These are phyloP conservation scores for Tulasnella sp. DNA, from an alignment of 768 basidiomycete genomes.

Conservation along the genomic window DNA sequence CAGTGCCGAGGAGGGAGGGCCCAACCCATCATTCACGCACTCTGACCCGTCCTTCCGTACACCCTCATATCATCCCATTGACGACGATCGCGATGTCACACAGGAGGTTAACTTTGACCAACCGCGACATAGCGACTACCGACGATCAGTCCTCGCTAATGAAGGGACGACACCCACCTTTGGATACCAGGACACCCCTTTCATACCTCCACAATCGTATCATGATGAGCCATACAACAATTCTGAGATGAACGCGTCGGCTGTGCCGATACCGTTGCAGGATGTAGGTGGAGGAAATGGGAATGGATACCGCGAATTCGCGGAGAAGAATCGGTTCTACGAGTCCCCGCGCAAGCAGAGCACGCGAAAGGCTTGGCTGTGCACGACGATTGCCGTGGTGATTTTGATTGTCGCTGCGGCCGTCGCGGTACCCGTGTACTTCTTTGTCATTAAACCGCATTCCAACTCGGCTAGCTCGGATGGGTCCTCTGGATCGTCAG, in stretches of 20 bases:
- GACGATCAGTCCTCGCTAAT: background rate
- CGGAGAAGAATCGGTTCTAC: conserved; percentile 12
- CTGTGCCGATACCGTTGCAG: background rate
- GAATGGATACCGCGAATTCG: conserved; percentile 4
- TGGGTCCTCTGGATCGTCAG: background rate
- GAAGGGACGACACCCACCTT: background rate
- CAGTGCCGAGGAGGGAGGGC: background rate
- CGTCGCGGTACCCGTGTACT: conserved; percentile 21
- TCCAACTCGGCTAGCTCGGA: background rate
- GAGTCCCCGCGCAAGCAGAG: conserved; percentile 4
- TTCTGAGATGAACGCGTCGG: background rate
- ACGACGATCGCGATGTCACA: conserved; percentile 1
- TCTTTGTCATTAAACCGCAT: conserved; percentile 18
- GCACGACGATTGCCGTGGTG: conserved; percentile 8
- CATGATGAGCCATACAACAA: background rate
- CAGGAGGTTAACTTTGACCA: background rate
- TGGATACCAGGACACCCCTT: background rate
- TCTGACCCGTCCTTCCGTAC: conserved; percentile 4
- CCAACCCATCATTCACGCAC: background rate
- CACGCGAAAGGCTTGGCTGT: background rate
- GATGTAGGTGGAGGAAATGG: background rate
- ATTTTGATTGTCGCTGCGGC: conserved; percentile 18
- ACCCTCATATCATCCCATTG: background rate
- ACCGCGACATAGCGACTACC: background rate
- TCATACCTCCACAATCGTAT: conserved; percentile 1